phyloP scores from a whole-genome alignment of 768 basidiomycete species.

The Suillus placidus region DNA sequence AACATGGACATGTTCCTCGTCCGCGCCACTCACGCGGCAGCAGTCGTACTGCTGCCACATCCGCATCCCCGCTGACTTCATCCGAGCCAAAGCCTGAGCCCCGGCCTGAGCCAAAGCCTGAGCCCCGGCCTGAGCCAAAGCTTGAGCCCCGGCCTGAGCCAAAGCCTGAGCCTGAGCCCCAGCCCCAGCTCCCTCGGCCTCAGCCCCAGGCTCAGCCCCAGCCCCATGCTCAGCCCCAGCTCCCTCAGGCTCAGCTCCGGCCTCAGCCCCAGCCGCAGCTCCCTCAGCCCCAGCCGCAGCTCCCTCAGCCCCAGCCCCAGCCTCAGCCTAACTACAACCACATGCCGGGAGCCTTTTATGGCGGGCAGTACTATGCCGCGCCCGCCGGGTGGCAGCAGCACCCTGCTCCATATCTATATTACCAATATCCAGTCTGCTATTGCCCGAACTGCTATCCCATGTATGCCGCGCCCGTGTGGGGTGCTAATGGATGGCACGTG shows the following conservation, averaged over 20 bases:
- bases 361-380: not conserved
- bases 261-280: not conserved
- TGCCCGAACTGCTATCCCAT: not conserved
- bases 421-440: not conserved
- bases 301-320: not conserved
- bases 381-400: not conserved
- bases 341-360: not conserved
- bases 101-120: too few species aligned
- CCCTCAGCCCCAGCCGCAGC: not conserved
- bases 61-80: not conserved
- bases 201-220: too few species aligned
- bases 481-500: not conserved
- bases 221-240: too few species aligned
- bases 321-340: not conserved
- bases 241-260: too few species aligned
- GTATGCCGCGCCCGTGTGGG: not conserved
- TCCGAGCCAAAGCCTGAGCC: not conserved
- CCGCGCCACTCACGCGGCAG: not conserved
- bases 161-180: too few species aligned
- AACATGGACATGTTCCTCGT: slow-evolving; percentile 25
- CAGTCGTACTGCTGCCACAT: not conserved
- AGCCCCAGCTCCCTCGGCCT: too few species aligned
- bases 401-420: not conserved
- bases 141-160: too few species aligned
- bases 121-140: too few species aligned